Conservation (phyloP, 2,329 filamentous ascomycete genomes). For the Fusarium guadeloupense region DNA sequence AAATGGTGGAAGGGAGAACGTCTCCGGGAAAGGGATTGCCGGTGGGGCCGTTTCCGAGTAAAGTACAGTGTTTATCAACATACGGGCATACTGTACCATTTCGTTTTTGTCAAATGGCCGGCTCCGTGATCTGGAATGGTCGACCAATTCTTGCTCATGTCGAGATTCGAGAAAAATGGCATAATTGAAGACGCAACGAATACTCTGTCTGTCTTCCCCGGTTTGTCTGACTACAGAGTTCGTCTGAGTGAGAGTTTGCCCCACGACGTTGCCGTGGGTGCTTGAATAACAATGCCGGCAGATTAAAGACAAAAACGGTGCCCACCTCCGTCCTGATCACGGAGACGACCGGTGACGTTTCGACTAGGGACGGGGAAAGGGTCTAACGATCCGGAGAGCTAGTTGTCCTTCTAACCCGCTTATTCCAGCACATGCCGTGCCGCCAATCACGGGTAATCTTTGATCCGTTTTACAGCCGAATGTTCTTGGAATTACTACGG, state of each 20-base stretch:
- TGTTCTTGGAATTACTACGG: neutral
- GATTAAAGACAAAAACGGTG: slow-evolving; percentile 26
- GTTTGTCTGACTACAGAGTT: no score
- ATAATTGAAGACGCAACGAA: neutral
- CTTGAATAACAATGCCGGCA: slow-evolving; percentile 16
- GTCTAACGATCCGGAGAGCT: slow-evolving; percentile 8
- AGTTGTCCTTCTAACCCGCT: slow-evolving; percentile 19
- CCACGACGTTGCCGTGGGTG: slow-evolving; percentile 1
- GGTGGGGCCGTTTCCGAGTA: slow-evolving; percentile 33
- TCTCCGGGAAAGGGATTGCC: slow-evolving; percentile 25
- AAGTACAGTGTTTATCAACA: slow-evolving; percentile 4
- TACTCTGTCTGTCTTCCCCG: no score
- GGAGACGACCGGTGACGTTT: slow-evolving; percentile 26
- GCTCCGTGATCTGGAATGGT: neutral
- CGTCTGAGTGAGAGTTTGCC: neutral
- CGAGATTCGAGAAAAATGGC: neutral
- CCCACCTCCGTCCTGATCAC: slow-evolving; percentile 33
- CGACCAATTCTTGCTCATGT: neutral
- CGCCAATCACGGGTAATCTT: neutral
- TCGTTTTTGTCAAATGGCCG: neutral
- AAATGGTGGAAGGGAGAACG: slow-evolving; percentile 19
- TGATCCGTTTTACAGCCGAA: neutral
- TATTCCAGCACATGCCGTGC: neutral
- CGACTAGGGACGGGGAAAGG: slow-evolving; percentile 30
- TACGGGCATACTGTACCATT: slow-evolving; percentile 22